phyloP scores from a whole-genome alignment of 2,329 filamentous ascomycete species.

The Trichophyton equinum region DNA sequence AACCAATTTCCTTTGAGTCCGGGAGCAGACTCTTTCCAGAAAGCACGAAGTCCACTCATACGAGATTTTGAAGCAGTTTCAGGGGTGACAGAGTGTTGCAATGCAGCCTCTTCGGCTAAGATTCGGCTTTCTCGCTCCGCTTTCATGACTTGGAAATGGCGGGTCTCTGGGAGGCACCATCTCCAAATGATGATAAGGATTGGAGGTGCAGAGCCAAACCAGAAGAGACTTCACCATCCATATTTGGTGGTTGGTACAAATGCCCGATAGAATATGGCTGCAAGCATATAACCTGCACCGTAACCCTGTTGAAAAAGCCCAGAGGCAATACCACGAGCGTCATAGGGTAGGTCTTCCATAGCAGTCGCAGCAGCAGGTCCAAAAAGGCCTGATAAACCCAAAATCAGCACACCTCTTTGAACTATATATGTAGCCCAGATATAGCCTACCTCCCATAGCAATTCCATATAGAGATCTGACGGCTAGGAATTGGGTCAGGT shows the following conservation, averaged over 20 bases:
- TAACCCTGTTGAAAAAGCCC: slow-evolving; percentile 53
- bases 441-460: slow-evolving; percentile 43
- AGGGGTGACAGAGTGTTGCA: neutral
- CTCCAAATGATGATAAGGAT: slow-evolving; percentile 70
- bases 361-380: slow-evolving; percentile 51
- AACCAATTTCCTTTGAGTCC: slow-evolving; percentile 11
- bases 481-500: slow-evolving; percentile 46
- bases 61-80: neutral
- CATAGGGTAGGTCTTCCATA: slow-evolving; percentile 48
- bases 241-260: slow-evolving; percentile 58
- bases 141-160: slow-evolving; percentile 47
- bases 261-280: slow-evolving; percentile 41
- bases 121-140: slow-evolving; percentile 5
- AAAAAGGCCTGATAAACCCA: slow-evolving; percentile 29
- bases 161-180: slow-evolving; percentile 64
- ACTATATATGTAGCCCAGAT: neutral
- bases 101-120: neutral
- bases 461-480: slow-evolving; percentile 50
- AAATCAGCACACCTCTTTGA: neutral
- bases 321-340: slow-evolving; percentile 47
- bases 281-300: slow-evolving; percentile 52
- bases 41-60: slow-evolving; percentile 4
- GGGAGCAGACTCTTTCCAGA: slow-evolving; percentile 5
- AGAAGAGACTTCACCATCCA: slow-evolving; percentile 74
- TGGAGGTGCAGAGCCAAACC: slow-evolving; percentile 75